Base-by-base conservation (phyloP, 2,329 filamentous ascomycete species). In the Phialophora verrucosa region DNA sequence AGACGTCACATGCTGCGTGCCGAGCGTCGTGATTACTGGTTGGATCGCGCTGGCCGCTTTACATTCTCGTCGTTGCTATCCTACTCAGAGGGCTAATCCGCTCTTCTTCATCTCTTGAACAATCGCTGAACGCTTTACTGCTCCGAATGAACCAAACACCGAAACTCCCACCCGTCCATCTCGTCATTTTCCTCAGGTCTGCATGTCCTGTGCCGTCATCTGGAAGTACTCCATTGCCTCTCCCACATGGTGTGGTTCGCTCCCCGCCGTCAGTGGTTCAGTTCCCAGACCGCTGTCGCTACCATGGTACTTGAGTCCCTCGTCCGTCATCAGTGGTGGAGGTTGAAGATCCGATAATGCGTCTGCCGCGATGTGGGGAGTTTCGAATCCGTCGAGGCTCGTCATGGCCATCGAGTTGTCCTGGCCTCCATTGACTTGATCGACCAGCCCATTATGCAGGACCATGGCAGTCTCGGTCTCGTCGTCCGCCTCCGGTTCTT, bases 281-380 rank as follows among this genome's bases (percentile, higher is more conserved):
- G 72, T 70, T 23, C 75, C 75, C 25, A 76, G 64, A 12, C 75
- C 75, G 54, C 74, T 76, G 59, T 76, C 75, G 63, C 73, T 76
- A 31, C 66, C 69, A 50, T 70, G 69, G 32, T 71, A 71, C 60
- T 69, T 69, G 29, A 68, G 42, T 17, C 64, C 66, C 32, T 70
- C 56, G 29, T 62, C 68, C 6, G 66, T 67, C 27, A 70, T 53
- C 14, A 60, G 2, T 4, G 68, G 69, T 29, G 70, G 70, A 32
- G 70, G 64, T 31, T 67, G 62, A 11, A 70, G 63, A 20, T 68
- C 69, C 20, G 69, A 69, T 49, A 66, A 20, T n/a, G 12, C 57
- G 8, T 69, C 69, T 12, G 35, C 60, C 3, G 56, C 44, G 10
- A 59, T 27, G 35, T 59, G 61, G 20, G 68, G 57, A n/a, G 62